Evolutionary conservation across 176 grass and related monocot genomes (phyloP).

Genomic region (Echinochloa phyllopogon): DNA sequence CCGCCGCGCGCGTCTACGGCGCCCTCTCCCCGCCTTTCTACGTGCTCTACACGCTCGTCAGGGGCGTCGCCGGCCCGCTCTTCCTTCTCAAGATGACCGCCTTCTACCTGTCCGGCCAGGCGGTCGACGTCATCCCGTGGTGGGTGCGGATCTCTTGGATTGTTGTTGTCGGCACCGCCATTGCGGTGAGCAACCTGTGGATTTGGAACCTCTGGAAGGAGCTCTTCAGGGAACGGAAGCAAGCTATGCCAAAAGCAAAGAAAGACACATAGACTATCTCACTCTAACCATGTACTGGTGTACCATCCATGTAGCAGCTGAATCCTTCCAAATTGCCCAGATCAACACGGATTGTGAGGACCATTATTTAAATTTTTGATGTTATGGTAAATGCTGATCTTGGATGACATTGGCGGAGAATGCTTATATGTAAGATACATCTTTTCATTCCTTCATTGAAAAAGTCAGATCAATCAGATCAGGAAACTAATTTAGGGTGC

Average conservation of each 20-base stretch:
- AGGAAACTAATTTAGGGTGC: neutral
- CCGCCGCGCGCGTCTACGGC: slow-evolving; percentile 59
- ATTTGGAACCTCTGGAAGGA: slow-evolving; percentile 95
- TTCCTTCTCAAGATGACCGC: slow-evolving; percentile 81
- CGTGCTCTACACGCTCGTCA: slow-evolving; percentile 79
- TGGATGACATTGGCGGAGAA: slow-evolving; percentile 30
- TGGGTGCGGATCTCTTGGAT: slow-evolving; percentile 93
- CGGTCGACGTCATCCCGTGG: slow-evolving; percentile 70
- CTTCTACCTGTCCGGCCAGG: slow-evolving; percentile 74
- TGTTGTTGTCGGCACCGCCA: slow-evolving; percentile 72
- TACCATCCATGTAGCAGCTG: neutral
- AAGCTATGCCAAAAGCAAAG: slow-evolving; percentile 55
- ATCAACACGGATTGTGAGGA: neutral
- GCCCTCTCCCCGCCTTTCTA: slow-evolving; percentile 80
- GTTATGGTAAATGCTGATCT: neutral
- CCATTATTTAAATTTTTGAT: neutral
- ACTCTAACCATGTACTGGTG: neutral
- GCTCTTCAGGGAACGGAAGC: slow-evolving; percentile 61
- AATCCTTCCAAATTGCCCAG: slow-evolving; percentile 14
- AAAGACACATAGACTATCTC: slow-evolving; percentile 53
- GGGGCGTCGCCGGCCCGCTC: slow-evolving; percentile 68
- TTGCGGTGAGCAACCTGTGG: slow-evolving; percentile 87
- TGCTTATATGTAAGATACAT: slow-evolving; percentile 13
- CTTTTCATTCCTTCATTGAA: slow-evolving; percentile 37
- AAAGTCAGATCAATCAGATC: slow-evolving; percentile 24